Evolutionary conservation across 2,329 filamentous ascomycete genomes (phyloP).

Genomic region (Aspergillus sp.): DNA sequence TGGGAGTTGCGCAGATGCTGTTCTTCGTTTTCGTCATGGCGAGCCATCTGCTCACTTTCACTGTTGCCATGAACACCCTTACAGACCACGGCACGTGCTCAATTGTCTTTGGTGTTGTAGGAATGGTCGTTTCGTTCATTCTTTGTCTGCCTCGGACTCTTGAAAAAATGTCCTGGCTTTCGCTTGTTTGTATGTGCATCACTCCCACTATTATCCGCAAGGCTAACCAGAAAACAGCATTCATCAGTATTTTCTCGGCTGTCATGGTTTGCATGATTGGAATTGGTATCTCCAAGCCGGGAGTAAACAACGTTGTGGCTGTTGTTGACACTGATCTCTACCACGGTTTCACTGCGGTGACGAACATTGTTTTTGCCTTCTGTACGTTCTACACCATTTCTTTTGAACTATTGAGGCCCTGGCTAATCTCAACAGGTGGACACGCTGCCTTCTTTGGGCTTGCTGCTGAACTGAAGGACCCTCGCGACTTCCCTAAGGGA

Average conservation of each 20-base stretch:
- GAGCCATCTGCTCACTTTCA: conserved; percentile 70
- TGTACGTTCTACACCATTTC: conserved; percentile 50
- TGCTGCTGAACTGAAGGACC: conserved; percentile 63
- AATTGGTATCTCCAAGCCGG: conserved; percentile 55
- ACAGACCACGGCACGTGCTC: conserved; percentile 63
- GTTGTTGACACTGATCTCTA: conserved; percentile 49
- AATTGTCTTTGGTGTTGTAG: conserved; percentile 63
- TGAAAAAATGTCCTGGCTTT: conserved; percentile 62
- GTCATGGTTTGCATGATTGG: conserved; percentile 68
- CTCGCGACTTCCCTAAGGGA: conserved; percentile 61
- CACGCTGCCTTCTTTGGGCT: conserved; percentile 70
- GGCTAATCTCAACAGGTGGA: conserved; percentile 52
- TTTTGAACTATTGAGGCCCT: conserved; percentile 41
- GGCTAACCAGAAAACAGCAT: conserved; percentile 44
- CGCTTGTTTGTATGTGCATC: conserved; percentile 49
- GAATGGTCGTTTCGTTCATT: conserved; percentile 58
- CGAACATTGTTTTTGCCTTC: conserved; percentile 72
- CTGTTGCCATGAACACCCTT: conserved; percentile 66
- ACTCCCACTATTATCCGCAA: fast-evolving
- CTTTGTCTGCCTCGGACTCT: conserved; percentile 63
- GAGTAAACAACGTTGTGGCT: conserved; percentile 33
- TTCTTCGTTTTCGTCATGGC: conserved; percentile 69
- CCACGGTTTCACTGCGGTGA: conserved; percentile 60
- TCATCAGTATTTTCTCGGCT: conserved; percentile 62
- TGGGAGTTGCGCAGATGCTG: conserved; percentile 61